Percentiles rank a stretch among this genome's conserved stretches.
Conservation (phyloP, 768 basidiomycete genomes). For the Sistotremastrum niveocremeum region DNA sequence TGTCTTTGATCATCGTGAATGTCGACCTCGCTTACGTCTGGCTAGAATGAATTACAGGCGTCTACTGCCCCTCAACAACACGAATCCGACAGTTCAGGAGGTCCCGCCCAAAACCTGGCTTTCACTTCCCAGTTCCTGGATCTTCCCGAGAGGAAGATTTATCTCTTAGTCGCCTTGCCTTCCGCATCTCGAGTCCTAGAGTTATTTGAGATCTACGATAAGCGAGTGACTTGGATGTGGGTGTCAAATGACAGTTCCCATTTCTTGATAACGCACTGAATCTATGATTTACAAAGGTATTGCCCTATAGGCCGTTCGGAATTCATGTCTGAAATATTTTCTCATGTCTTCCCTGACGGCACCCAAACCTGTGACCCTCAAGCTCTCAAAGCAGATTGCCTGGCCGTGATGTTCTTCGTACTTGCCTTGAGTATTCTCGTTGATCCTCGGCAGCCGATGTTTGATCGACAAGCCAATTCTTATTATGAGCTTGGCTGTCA, state of each 20-base stretch:
- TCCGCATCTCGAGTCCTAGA: no score
- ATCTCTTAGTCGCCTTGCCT: no score
- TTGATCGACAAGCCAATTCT: slow-evolving; percentile 40
- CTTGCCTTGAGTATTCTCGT: slow-evolving; percentile 50
- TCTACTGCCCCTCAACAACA: no score
- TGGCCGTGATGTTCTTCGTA: slow-evolving; percentile 50
- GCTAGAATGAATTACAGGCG: no score
- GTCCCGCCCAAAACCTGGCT: no score
- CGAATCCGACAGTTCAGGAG: no score
- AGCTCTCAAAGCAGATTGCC: slow-evolving; percentile 34
- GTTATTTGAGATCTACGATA: no score
- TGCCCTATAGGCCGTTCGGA: slow-evolving; percentile 1
- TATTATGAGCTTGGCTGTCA: slow-evolving; percentile 50
- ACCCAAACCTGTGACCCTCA: slow-evolving; percentile 1
- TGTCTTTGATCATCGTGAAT: slow-evolving; percentile 5
- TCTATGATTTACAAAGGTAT: not conserved
- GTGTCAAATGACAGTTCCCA: not conserved
- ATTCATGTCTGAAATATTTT: not conserved
- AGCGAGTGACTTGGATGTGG: no score
- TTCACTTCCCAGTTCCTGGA: no score
- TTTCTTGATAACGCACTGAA: not conserved
- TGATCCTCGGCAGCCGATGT: slow-evolving; percentile 41
- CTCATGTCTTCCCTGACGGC: not conserved
- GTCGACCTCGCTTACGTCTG: no score
- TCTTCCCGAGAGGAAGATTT: no score